Conservation (phyloP, 768 basidiomycete species). For the Rhizopogon sp. region DNA sequence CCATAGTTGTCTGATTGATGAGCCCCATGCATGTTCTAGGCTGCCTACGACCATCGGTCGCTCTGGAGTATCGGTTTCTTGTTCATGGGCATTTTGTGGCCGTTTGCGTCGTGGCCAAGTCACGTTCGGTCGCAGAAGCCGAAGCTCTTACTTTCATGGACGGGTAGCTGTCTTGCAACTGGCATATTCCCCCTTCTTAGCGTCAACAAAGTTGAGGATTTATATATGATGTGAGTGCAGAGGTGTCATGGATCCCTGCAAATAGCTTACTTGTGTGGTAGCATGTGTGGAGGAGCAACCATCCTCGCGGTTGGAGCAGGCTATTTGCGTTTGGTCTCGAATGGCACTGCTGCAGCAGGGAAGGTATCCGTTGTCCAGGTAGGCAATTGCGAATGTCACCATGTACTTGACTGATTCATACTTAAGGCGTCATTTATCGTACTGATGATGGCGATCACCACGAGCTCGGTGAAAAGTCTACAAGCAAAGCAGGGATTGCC, state of each 20-base stretch:
- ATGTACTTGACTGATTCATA: not conserved
- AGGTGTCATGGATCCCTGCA: not conserved
- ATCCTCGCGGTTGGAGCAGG: conserved; percentile 35
- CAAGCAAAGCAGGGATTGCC: conserved; percentile 68
- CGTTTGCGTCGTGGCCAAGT: conserved; percentile 45
- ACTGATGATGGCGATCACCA: conserved; percentile 47
- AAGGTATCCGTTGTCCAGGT: conserved; percentile 20
- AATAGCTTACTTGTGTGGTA: conserved; percentile 18
- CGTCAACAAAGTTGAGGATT: conserved; percentile 67
- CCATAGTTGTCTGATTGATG: conserved; percentile 1
- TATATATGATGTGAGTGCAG: conserved; percentile 51
- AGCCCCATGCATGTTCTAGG: conserved; percentile 28
- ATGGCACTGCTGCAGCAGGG: not conserved
- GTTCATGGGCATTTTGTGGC: conserved; percentile 63
- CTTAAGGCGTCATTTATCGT: conserved; percentile 40
- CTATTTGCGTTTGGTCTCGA: conserved; percentile 7
- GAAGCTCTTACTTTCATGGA: conserved; percentile 38
- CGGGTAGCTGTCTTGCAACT: conserved; percentile 43
- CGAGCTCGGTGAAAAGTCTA: conserved; percentile 52
- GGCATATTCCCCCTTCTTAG: conserved; percentile 67
- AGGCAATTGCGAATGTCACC: not conserved
- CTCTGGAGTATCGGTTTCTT: conserved; percentile 70
- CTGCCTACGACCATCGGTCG: conserved; percentile 64
- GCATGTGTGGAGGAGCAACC: conserved; percentile 41
- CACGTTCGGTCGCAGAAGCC: conserved; percentile 20